phyloP scores from a whole-genome alignment of 768 basidiomycete genomes.

The Hericium coralloides region DNA sequence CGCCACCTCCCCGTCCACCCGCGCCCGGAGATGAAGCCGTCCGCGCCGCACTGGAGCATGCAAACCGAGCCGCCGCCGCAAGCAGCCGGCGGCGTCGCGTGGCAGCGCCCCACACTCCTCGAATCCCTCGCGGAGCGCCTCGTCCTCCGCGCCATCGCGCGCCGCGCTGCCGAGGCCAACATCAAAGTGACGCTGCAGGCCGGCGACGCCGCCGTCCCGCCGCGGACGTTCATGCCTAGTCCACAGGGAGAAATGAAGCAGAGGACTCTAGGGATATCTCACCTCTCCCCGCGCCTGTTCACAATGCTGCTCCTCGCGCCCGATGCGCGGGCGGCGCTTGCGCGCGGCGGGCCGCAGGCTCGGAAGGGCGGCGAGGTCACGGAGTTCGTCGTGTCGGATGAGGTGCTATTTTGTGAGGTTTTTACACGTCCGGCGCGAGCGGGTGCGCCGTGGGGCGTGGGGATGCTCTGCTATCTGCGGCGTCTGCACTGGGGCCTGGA shows the following conservation, averaged over 20 bases:
- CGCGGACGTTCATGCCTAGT: constrained; percentile 3
- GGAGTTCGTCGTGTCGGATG: not conserved
- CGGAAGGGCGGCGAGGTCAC: not conserved
- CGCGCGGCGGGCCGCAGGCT: not conserved
- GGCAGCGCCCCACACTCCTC: constrained; percentile 22
- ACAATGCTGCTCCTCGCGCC: constrained; percentile 35
- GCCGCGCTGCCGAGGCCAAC: constrained; percentile 25
- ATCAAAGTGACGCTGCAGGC: constrained; percentile 32
- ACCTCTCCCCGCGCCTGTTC: constrained; percentile 40
- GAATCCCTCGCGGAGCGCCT: constrained; percentile 22
- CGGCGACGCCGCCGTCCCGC: constrained; percentile 21
- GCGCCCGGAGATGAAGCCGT: constrained; percentile 46
- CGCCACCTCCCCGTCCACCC: constrained; percentile 48
- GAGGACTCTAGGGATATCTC: constrained; percentile 27
- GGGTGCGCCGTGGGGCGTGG: too few relatives aligned
- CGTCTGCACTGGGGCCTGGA: too few relatives aligned
- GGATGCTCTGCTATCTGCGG: too few relatives aligned
- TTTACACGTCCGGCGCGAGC: not conserved
- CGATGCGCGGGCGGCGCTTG: not conserved
- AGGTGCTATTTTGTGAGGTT: not conserved
- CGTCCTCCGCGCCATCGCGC: constrained; percentile 26
- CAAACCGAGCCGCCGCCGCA: not conserved
- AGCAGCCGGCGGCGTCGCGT: constrained; percentile 22
- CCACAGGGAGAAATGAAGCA: not conserved
- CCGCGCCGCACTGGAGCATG: not conserved